Evolutionary conservation across 108 stramenopile species (phyloP).

Genomic region (Cyclostephanos tholiformis): DNA sequence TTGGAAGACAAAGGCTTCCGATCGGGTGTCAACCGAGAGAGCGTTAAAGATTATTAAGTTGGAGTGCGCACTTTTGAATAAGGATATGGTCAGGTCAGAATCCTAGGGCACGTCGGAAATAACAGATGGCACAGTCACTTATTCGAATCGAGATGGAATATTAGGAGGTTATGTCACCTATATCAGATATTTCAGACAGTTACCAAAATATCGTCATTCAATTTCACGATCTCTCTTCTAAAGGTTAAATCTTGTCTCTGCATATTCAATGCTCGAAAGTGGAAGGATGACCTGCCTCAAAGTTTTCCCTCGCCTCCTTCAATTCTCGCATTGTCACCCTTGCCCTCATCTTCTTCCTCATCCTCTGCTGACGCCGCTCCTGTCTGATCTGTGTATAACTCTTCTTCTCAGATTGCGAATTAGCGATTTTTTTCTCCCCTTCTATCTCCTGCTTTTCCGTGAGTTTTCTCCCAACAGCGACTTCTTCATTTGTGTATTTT

Average conservation of each 20-base stretch:
- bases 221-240: background rate
- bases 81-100: slow-evolving; percentile 50
- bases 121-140: background rate
- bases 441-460: background rate
- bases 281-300: background rate
- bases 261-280: background rate
- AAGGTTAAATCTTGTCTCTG: background rate
- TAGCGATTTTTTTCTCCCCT: background rate
- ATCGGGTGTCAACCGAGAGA: slow-evolving; percentile 76
- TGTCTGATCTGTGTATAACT: background rate
- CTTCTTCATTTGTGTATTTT: slow-evolving; percentile 37
- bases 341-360: no score
- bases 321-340: no score
- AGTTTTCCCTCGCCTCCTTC: slow-evolving; percentile 4
- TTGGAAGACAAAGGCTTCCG: slow-evolving; percentile 71
- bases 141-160: background rate
- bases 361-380: background rate
- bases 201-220: slow-evolving; percentile 30
- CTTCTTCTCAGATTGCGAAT: background rate
- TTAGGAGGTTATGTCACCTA: background rate
- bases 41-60: slow-evolving; percentile 81
- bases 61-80: slow-evolving; percentile 83
- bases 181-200: slow-evolving; percentile 16
- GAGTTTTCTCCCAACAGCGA: slow-evolving; percentile 8
- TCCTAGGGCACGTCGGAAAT: background rate